Evolutionary conservation across 208 protist species (phyloP).

Genomic region (Leishmania tarentolae): DNA sequence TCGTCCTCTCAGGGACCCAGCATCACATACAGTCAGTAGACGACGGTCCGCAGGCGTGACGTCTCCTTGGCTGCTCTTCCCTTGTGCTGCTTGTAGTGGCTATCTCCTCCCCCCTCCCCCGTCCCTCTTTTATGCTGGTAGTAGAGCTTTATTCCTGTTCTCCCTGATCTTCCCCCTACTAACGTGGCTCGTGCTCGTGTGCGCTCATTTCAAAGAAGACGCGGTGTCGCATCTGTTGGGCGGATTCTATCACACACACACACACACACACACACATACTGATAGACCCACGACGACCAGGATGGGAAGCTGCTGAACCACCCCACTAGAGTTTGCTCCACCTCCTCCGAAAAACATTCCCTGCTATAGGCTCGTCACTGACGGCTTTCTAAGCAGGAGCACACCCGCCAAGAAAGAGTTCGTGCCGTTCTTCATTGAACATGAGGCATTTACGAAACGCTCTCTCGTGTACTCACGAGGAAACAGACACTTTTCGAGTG

Average conservation of each 20-base stretch:
- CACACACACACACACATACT: background rate
- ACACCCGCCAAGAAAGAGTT: constrained; percentile 21
- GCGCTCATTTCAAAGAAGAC: background rate
- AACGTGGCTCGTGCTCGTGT: background rate
- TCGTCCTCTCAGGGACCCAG: too few species aligned
- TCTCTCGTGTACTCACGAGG: constrained; percentile 28
- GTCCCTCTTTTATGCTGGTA: too few species aligned
- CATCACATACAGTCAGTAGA: too few species aligned
- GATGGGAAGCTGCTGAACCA: constrained; percentile 35
- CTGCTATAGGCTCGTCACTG: constrained; percentile 26
- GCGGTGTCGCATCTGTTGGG: too few species aligned
- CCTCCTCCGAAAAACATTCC: constrained; percentile 32
- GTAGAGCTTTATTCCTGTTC: too few species aligned
- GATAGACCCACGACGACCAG: background rate
- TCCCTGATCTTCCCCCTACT: background rate
- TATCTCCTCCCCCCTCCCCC: too few species aligned
- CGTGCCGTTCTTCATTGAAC: constrained; percentile 48
- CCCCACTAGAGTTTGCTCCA: background rate
- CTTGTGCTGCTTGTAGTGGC: too few species aligned
- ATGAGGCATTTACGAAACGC: constrained; percentile 31
- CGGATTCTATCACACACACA: background rate
- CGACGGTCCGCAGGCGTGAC: too few species aligned
- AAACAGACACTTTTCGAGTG: constrained; percentile 38
- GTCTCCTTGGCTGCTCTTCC: too few species aligned
- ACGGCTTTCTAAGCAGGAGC: constrained; percentile 34